Evolutionary conservation across 768 basidiomycete species (phyloP).

Genomic region (Boletus edulis): DNA sequence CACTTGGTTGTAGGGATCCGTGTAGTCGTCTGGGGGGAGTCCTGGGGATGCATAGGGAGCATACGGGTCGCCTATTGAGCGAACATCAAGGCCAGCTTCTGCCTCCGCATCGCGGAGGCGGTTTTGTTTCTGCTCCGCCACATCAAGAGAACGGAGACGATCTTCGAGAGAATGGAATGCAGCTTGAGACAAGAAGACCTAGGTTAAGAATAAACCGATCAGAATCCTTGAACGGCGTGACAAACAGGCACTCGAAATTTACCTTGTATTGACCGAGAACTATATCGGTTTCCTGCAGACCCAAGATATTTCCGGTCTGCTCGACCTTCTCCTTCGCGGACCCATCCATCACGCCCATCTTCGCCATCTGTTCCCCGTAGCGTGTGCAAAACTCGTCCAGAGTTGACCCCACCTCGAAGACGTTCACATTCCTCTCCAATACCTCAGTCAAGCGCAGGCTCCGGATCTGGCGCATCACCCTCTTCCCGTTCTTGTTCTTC

Average conservation of each 20-base stretch:
- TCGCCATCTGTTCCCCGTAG: constrained; percentile 67
- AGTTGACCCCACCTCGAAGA: constrained; percentile 84
- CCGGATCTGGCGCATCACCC: constrained; percentile 64
- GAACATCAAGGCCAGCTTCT: constrained; percentile 62
- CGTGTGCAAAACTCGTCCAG: constrained; percentile 83
- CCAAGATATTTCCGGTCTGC: constrained; percentile 54
- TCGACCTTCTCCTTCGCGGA: constrained; percentile 56
- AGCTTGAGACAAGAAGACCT: constrained; percentile 87
- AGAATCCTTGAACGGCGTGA: neutral
- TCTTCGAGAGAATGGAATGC: constrained; percentile 94
- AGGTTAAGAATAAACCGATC: neutral
- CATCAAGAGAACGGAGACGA: constrained; percentile 74
- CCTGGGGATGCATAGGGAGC: constrained; percentile 68
- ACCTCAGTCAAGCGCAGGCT: constrained; percentile 79
- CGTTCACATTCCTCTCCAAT: constrained; percentile 57
- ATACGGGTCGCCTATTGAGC: constrained; percentile 64
- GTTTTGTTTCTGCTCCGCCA: constrained; percentile 83
- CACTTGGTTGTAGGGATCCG: constrained; percentile 47
- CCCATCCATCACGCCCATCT: constrained; percentile 57
- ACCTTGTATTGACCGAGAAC: constrained; percentile 87
- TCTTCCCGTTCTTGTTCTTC: constrained; percentile 52
- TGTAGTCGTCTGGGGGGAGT: constrained; percentile 42
- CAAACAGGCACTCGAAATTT: neutral
- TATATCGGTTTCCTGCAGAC: constrained; percentile 65
- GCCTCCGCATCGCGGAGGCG: constrained; percentile 73